Conservation (phyloP, 176 grass and related monocot species). For the Bolboschoenus planiculmis region DNA sequence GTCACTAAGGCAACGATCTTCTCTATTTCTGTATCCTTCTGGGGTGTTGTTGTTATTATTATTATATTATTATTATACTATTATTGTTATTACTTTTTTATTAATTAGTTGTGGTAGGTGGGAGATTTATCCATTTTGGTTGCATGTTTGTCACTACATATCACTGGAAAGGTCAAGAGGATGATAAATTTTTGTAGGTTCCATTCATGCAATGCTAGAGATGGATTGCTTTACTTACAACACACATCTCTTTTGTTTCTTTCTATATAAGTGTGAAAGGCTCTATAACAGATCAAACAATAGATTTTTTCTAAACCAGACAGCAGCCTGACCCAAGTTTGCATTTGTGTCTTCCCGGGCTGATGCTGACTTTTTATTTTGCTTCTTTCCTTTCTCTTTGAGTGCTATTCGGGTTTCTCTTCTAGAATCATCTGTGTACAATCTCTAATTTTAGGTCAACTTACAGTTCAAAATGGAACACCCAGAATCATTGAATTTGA, state of each 20-base stretch:
- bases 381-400: neutral
- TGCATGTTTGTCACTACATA: neutral
- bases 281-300: neutral
- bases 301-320: neutral
- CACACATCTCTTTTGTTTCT: neutral
- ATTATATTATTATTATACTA: neutral
- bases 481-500: neutral
- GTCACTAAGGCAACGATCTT: neutral
- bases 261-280: neutral
- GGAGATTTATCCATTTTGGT: neutral
- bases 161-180: neutral
- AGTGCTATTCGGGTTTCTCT: neutral
- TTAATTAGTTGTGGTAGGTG: neutral
- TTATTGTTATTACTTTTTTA: neutral
- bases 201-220: neutral
- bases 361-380: conserved; percentile 8
- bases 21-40: no score
- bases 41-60: no score
- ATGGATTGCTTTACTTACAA: neutral
- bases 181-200: neutral
- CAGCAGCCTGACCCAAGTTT: neutral
- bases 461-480: neutral
- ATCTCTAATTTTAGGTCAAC: neutral
- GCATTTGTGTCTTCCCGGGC: neutral
- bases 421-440: neutral